Percentiles rank a stretch among this genome's conserved stretches.
Evolutionary conservation across 2,329 filamentous ascomycete species (phyloP).

Genomic region (Salinomyces thailandicus): DNA sequence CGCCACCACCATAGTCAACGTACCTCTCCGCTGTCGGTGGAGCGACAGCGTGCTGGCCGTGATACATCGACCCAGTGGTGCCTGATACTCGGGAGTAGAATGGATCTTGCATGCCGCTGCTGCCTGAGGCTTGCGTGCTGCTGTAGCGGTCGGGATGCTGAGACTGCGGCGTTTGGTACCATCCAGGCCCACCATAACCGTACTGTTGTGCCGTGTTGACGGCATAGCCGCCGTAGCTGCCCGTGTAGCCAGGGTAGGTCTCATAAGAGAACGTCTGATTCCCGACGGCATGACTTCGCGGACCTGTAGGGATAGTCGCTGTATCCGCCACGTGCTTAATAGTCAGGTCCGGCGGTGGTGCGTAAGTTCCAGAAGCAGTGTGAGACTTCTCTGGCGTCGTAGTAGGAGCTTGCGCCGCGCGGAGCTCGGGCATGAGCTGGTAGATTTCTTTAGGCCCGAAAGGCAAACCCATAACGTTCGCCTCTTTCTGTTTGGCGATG

Average conservation of each 20-base stretch:
- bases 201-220: slow-evolving; percentile 1
- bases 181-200: not conserved
- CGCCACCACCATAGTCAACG: no score
- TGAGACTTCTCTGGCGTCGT: not conserved
- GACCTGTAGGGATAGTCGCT: not conserved
- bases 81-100: slow-evolving; percentile 5
- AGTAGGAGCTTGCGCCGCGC: slow-evolving; percentile 4
- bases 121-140: not conserved
- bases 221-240: slow-evolving; percentile 3
- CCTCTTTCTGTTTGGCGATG: slow-evolving; percentile 31
- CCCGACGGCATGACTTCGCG: not conserved
- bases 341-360: not conserved
- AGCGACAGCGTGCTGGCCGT: no score
- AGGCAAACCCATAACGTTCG: slow-evolving; percentile 16
- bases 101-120: slow-evolving; percentile 2
- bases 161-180: not conserved
- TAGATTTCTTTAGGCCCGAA: slow-evolving; percentile 25
- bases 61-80: no score
- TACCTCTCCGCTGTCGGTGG: no score
- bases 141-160: not conserved
- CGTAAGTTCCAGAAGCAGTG: not conserved
- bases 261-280: not conserved
- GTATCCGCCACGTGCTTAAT: not conserved
- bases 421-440: slow-evolving; percentile 17
- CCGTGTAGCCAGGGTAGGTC: slow-evolving; percentile 1